These are phyloP conservation scores for Phycomyces blakesleeanus DNA, from an alignment of 192 early-diverging fungal species.

Conservation along the genomic window DNA sequence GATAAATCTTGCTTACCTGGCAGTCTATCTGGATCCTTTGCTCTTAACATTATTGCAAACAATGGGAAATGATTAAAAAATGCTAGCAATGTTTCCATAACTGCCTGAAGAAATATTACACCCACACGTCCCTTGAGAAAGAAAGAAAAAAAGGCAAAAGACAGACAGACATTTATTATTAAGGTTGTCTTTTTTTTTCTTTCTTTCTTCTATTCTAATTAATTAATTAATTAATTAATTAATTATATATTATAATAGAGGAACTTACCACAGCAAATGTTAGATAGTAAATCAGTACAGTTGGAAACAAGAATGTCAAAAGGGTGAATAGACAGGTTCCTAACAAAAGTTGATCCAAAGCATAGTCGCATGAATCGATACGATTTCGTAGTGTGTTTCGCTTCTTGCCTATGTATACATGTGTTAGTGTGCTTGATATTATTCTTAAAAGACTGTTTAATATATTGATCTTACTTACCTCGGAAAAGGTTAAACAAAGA, in stretches of 20 bases:
- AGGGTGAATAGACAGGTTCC: constrained; percentile 93
- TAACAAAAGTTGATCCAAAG: constrained; percentile 89
- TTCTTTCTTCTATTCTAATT: neutral
- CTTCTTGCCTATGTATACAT: constrained; percentile 81
- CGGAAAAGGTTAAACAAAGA: constrained; percentile 92
- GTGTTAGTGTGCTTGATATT: no score
- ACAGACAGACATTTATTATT: no score
- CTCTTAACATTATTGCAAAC: constrained; percentile 85
- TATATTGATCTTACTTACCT: constrained; percentile 62
- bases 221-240: neutral
- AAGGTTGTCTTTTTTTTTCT: no score
- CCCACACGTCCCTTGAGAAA: constrained; percentile 77
- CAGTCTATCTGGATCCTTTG: constrained; percentile 83
- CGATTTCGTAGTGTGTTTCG: constrained; percentile 85
- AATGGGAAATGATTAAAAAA: constrained; percentile 96
- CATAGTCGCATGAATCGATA: constrained; percentile 92
- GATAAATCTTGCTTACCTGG: no score
- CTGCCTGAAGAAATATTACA: constrained; percentile 75
- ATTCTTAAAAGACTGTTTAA: no score
- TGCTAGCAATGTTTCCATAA: constrained; percentile 80
- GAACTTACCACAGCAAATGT: constrained; percentile 76
- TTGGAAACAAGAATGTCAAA: constrained; percentile 92
- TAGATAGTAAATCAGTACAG: constrained; percentile 88
- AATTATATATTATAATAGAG: no score
- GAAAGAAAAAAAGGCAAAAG: no score